Conservation (phyloP, 1,284 basidiomycete genomes). For the Sporisorium iseilematis-ciliati region DNA sequence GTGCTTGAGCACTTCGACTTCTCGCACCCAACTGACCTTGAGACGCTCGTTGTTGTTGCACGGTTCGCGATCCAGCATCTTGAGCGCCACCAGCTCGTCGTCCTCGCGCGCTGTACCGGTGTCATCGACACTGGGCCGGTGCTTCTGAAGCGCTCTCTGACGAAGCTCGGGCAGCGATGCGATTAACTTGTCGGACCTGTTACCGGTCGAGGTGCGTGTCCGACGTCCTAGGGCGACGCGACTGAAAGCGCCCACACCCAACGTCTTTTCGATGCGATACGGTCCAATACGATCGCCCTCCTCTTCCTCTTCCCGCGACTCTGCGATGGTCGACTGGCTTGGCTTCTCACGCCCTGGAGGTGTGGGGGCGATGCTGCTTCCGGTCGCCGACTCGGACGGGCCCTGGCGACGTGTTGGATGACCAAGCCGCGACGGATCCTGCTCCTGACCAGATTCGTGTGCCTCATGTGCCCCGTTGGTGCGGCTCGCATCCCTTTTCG, state of each 20-base stretch:
- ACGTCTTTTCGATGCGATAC: constrained; percentile 55
- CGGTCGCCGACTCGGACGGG: constrained; percentile 31
- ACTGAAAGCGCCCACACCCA: constrained; percentile 68
- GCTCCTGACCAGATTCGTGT: background rate
- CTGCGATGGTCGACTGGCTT: constrained; percentile 15
- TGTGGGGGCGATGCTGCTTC: constrained; percentile 36
- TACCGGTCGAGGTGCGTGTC: constrained; percentile 7
- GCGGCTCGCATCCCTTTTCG: background rate
- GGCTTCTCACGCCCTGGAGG: constrained; percentile 8
- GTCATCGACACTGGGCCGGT: background rate
- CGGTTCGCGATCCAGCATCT: constrained; percentile 79
- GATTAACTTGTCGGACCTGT: constrained; percentile 19
- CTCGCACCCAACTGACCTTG: constrained; percentile 84
- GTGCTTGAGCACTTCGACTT: constrained; percentile 88
- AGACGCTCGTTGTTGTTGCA: constrained; percentile 78
- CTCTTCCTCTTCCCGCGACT: constrained; percentile 57
- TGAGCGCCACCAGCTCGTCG: constrained; percentile 80
- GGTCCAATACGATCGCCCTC: constrained; percentile 52
- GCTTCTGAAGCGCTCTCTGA: constrained; percentile 28
- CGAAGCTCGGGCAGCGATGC: constrained; percentile 35
- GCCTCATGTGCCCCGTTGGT: constrained; percentile 1
- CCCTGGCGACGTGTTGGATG: constrained; percentile 23
- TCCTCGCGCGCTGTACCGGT: background rate
- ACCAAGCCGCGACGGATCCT: constrained; percentile 16
- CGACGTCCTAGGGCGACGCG: constrained; percentile 60